Percentiles rank a stretch among this genome's conserved stretches.
Evolutionary conservation across 805 yeast species (phyloP).

Genomic region (Zygoascus tannicola): DNA sequence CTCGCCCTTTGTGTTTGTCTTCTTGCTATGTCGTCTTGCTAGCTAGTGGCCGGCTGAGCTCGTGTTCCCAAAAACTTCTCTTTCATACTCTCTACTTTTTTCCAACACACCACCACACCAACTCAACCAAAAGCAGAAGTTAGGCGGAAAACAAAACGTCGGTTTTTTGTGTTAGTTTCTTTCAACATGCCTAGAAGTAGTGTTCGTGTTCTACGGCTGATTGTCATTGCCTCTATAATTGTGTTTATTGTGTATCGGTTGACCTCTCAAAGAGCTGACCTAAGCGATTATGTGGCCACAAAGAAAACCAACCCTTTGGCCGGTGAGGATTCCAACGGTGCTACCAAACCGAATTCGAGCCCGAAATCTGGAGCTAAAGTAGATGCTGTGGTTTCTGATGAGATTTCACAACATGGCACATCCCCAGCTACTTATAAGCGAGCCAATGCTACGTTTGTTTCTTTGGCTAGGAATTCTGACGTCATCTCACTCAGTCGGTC

Average conservation of each 20-base stretch:
- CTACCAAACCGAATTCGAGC: neutral
- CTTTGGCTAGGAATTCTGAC: slow-evolving; percentile 65
- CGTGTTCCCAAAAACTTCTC: no score
- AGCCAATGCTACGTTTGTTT: slow-evolving; percentile 37
- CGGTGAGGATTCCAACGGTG: slow-evolving; percentile 3
- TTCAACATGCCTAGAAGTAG: slow-evolving; percentile 33
- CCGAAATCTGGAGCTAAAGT: slow-evolving; percentile 3
- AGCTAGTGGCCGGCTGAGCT: no score
- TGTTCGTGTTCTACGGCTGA: slow-evolving; percentile 28
- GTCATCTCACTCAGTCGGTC: slow-evolving; percentile 48
- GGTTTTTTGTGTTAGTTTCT: no score
- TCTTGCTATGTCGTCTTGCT: no score
- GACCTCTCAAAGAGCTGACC: slow-evolving; percentile 19
- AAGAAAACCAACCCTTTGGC: slow-evolving; percentile 7
- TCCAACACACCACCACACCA: no score
- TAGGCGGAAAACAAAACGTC: no score
- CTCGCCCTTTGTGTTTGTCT: no score
- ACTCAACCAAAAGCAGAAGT: no score
- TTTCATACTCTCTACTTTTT: no score
- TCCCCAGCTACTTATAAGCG: slow-evolving; percentile 12
- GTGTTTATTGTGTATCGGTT: slow-evolving; percentile 27
- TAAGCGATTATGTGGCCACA: slow-evolving; percentile 17
- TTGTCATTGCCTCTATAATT: slow-evolving; percentile 26
- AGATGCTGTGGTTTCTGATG: neutral
- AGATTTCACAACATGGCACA: neutral